Percentiles rank a stretch among this genome's conserved stretches.
phyloP scores from a whole-genome alignment of 164 flowering plant species.

The Annona cherimola region DNA sequence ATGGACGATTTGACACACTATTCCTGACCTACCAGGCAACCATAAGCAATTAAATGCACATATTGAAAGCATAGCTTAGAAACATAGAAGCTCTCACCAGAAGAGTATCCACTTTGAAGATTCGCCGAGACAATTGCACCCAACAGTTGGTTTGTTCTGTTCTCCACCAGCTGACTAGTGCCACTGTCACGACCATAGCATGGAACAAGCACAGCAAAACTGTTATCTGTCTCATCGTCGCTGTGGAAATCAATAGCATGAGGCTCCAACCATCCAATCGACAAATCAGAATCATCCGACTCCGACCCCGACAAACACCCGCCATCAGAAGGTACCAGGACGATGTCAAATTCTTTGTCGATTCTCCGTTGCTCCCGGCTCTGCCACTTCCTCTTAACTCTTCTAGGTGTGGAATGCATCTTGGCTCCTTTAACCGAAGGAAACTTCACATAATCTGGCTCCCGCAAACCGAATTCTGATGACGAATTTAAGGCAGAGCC shows the following conservation, averaged over 20 bases:
- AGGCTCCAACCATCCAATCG: slow-evolving; percentile 90
- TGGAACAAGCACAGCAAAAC: slow-evolving; percentile 89
- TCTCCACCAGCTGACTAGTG: slow-evolving; percentile 26
- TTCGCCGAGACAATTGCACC: slow-evolving; percentile 33
- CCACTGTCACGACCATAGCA: slow-evolving; percentile 59
- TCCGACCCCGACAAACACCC: slow-evolving; percentile 77
- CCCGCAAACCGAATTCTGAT: slow-evolving; percentile 22
- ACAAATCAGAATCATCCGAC: slow-evolving; percentile 88
- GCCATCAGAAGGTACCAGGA: slow-evolving; percentile 82
- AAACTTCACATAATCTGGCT: slow-evolving; percentile 30
- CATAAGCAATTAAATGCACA: neutral
- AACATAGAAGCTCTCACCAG: slow-evolving; percentile 46
- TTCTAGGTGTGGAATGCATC: slow-evolving; percentile 39
- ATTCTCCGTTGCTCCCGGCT: slow-evolving; percentile 58
- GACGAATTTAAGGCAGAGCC: slow-evolving; percentile 24
- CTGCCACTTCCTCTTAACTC: slow-evolving; percentile 56
- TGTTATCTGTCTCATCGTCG: slow-evolving; percentile 55
- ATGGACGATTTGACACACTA: too few species aligned
- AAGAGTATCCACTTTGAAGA: slow-evolving; percentile 36
- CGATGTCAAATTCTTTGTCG: slow-evolving; percentile 72
- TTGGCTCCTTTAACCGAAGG: slow-evolving; percentile 22
- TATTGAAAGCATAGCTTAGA: neutral
- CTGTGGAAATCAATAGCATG: slow-evolving; percentile 73
- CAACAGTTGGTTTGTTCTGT: slow-evolving; percentile 34
- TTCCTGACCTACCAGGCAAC: neutral